A percentile compares a stretch with the other conserved stretches of the same genome.
These are phyloP conservation scores for Phytophthora pinifolia DNA, from an alignment of 352 stramenopile species.

Conservation along the genomic window DNA sequence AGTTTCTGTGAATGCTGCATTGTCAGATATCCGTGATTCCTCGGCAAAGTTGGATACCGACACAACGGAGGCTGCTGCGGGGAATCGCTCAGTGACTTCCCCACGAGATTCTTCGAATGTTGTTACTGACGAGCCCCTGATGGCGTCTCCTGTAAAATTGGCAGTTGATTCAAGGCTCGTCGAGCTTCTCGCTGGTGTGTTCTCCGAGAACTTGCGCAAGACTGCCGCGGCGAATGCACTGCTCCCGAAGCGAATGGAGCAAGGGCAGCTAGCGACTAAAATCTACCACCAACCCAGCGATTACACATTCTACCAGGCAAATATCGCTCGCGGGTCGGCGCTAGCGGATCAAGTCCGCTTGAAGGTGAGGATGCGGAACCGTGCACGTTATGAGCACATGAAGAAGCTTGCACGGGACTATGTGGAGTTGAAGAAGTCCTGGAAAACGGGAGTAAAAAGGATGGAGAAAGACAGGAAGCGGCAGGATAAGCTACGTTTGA, in stretches of 20 bases:
- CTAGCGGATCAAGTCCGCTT: constrained; percentile 57
- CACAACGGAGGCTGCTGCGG: not conserved
- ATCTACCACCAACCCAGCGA: constrained; percentile 75
- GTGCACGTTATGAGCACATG: constrained; percentile 61
- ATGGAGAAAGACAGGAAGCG: constrained; percentile 88
- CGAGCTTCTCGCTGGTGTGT: constrained; percentile 60
- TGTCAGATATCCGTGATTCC: constrained; percentile 15
- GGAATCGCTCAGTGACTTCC: not conserved
- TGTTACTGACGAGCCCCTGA: constrained; percentile 1
- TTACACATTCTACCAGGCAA: constrained; percentile 74
- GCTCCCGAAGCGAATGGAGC: constrained; percentile 55
- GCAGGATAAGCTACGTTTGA: constrained; percentile 76
- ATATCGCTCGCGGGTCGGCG: constrained; percentile 52
- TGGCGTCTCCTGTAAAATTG: constrained; percentile 38
- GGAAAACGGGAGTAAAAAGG: constrained; percentile 84
- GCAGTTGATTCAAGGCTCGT: constrained; percentile 69
- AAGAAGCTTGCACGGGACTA: constrained; percentile 79
- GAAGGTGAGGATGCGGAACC: constrained; percentile 70
- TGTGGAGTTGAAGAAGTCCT: constrained; percentile 76
- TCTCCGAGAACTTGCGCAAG: constrained; percentile 65
- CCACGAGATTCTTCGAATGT: constrained; percentile 8
- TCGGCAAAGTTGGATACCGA: constrained; percentile 1
- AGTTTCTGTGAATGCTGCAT: constrained; percentile 40
- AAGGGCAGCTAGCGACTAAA: constrained; percentile 48
- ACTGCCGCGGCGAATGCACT: constrained; percentile 48